Base-by-base conservation (phyloP, 495 filamentous ascomycete genomes). In the Neurospora sp. region DNA sequence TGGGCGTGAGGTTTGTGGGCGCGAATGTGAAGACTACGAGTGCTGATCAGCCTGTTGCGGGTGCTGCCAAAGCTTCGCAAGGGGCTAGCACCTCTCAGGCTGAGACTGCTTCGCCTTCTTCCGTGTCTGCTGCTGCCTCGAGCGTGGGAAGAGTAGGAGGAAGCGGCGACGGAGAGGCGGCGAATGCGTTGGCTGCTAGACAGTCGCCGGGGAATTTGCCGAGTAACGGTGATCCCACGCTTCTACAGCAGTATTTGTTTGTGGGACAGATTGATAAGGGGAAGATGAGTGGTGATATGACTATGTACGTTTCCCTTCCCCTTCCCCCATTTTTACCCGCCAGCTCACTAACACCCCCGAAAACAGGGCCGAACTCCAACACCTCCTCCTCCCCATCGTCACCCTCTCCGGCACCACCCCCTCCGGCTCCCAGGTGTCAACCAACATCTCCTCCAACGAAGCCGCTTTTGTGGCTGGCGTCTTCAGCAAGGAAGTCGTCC, bases 401-500 rank as follows among this genome's bases (percentile, higher is more conserved):
- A 86, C 85, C 4, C 84, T 94, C 66, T 84, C 85, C 6, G 90
- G 84, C 9, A 81, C 71, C 31, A 85, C 83, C 71, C 74, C 81
- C 31, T 77, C 78, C 16, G 86, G 82, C 70, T 71, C 75, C 3
- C 31, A 31, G 31, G 79, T 92, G 72, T 86, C 77, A 75, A 90
- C 91, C 46, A 86, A 86, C 39, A 87, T 93, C 31, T 89, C 90
- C 9, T 85, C 86, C 18, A 86, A 88, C 80, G 88, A 90, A 76
- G 89, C 91, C 23, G 88, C 86, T 10, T 94, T 93, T 70, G 87
- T 94, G 59, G 85, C 84, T 31, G 92, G 92, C 39, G 85, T 90
- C 69, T 92, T 94, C 76, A 84, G 88, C 1, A 80, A 86, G 35
- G 78, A 84, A 48, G 80, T 83, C 27, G 75, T 84, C 76, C 78